These are phyloP conservation scores for Thermoascus crustaceus DNA, from an alignment of 2,329 filamentous ascomycete genomes.

Conservation along the genomic window DNA sequence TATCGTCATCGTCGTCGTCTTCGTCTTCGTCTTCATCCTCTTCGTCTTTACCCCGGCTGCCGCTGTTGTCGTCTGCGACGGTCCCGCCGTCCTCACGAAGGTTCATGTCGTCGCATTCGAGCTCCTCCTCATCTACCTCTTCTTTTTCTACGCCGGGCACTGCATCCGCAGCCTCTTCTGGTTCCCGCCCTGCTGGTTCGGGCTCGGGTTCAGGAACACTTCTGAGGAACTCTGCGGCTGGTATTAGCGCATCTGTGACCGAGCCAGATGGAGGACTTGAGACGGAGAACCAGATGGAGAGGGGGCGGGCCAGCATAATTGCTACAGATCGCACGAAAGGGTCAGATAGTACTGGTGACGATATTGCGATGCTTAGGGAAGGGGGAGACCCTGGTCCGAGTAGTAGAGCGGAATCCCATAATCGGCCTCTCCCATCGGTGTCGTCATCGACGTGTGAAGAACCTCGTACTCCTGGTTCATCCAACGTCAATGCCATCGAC, in stretches of 20 bases:
- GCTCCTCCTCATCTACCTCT: slow-evolving; percentile 11
- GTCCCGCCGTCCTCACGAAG: slow-evolving; percentile 2
- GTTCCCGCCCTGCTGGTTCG: slow-evolving; percentile 6
- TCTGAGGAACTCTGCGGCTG: slow-evolving; percentile 10
- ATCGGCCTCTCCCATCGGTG: slow-evolving; percentile 1
- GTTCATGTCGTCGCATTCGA: slow-evolving; percentile 20
- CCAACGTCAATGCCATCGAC: slow-evolving; percentile 27
- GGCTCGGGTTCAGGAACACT: slow-evolving; percentile 12
- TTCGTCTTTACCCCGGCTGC: neutral
- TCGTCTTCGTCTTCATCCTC: slow-evolving; percentile 4
- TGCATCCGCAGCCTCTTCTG: slow-evolving; percentile 7
- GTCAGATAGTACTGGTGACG: slow-evolving; percentile 29
- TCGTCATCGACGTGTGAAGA: neutral
- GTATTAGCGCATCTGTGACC: neutral
- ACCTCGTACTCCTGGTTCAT: slow-evolving; percentile 15
- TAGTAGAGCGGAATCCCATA: slow-evolving; percentile 12
- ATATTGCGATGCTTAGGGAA: no score
- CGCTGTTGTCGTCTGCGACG: neutral
- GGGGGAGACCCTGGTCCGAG: slow-evolving; percentile 13
- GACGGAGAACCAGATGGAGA: slow-evolving; percentile 8
- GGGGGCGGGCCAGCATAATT: slow-evolving; percentile 15
- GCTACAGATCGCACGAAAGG: slow-evolving; percentile 36
- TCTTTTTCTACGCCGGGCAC: no score
- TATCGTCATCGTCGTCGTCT: slow-evolving; percentile 5
- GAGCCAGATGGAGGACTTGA: slow-evolving; percentile 4